Base-by-base conservation (phyloP, 2,329 filamentous ascomycete species). In the Chlorencoelia australis region DNA sequence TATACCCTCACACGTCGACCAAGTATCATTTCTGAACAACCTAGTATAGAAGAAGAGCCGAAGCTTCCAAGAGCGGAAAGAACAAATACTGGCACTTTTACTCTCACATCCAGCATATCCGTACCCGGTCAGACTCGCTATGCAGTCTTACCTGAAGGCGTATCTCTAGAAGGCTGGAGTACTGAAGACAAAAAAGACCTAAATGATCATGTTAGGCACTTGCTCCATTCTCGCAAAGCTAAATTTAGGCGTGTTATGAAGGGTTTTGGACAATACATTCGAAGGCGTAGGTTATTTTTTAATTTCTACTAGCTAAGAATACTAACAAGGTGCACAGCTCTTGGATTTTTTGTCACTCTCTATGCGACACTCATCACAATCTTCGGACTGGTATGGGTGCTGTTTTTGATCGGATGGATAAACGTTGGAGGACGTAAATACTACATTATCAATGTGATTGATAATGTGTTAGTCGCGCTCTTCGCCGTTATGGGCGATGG, bases 361-460 rank as follows among this genome's bases (percentile, higher is more conserved):
- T 94, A 94, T 57, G 85, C 84, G 7, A 78, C 73, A 1, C 66
- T 89, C 14, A 88, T 94, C 49, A 91, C 85, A 0, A 66, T 88
- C 0, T 94, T 93, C 49, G 85, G 85, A 52, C 67, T 89, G 9
- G 82, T 82, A 0, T 94, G 85, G 86, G 85, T 94, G 1, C 69
- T 93, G n/a, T 91, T 89, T 60, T 65, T 93, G 37, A 94, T 94
- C 55, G 83, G 79, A 10, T 93, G 85, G 85, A 84, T 91, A 54
- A 87, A 86, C 45, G 79, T 89, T 14, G 83, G 82, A 14, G 73
- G 75, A 19, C 67, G 69, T 49, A 81, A 89, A 55, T 62, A 74
- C 3, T 89, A 83, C 44, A 58, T 73, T 24, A 73, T 82, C 48
- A 75, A 83, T 42, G 60, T 83, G 32, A 82, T 84, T 45, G 79